Percentiles rank a stretch among this genome's conserved stretches.
Conservation (phyloP, 306 rosid species). For the Malus fusca region DNA sequence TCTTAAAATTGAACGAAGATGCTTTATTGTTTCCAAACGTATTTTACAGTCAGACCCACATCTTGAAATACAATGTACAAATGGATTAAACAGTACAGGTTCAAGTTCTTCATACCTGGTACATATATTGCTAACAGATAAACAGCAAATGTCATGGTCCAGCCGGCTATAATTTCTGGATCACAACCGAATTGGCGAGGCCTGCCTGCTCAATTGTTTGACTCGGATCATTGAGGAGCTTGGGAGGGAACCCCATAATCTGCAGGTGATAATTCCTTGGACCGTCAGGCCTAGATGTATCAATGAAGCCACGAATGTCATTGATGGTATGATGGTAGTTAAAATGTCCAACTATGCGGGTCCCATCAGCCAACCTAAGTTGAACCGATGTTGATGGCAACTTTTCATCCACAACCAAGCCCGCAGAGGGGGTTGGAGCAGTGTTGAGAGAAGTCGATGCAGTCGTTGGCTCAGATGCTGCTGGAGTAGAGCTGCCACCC, state of each 20-base stretch:
- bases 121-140: constrained; percentile 2
- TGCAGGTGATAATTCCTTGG: constrained; percentile 67
- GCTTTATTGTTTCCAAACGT: not conserved
- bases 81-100: not conserved
- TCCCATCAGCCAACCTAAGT: constrained; percentile 86
- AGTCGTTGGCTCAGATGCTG: constrained; percentile 31
- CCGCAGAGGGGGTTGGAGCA: constrained; percentile 35
- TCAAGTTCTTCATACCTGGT: constrained; percentile 16
- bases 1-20: not conserved
- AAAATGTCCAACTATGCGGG: constrained; percentile 66
- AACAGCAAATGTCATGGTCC: constrained; percentile 1
- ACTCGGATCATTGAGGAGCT: constrained; percentile 54
- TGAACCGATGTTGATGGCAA: constrained; percentile 79
- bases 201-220: constrained; percentile 83
- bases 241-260: constrained; percentile 91
- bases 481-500: constrained; percentile 69
- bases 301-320: constrained; percentile 63
- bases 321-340: constrained; percentile 57
- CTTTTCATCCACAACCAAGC: constrained; percentile 59
- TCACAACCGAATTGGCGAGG: constrained; percentile 85
- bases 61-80: not conserved
- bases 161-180: constrained; percentile 68
- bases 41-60: not conserved
- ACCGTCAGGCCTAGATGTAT: constrained; percentile 63
- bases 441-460: constrained; percentile 27